Evolutionary conservation across 2,329 filamentous ascomycete species (phyloP).

Genomic region (Botrytis fragariae): DNA sequence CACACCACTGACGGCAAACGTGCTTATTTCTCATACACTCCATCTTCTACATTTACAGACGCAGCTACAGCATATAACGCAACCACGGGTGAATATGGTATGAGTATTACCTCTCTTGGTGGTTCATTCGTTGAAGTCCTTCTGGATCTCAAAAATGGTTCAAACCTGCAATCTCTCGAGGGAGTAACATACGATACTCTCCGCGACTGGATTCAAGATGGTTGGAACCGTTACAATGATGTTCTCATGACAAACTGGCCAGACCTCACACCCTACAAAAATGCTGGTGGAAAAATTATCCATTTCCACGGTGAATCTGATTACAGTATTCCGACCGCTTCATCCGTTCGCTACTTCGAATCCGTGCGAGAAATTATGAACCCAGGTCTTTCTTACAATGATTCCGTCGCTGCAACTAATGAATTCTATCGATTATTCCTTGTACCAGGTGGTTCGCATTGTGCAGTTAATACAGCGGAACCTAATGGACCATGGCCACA

Average conservation of each 20-base stretch:
- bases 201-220: conserved; percentile 55
- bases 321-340: conserved; percentile 50
- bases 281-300: conserved; percentile 53
- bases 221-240: conserved; percentile 48
- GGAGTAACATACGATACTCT: conserved; percentile 56
- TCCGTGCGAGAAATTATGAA: conserved; percentile 52
- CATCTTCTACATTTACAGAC: conserved; percentile 24
- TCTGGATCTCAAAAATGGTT: conserved; percentile 42
- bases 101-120: conserved; percentile 39
- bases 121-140: conserved; percentile 43
- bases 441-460: conserved; percentile 53
- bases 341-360: conserved; percentile 55
- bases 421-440: conserved; percentile 57
- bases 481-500: conserved; percentile 40
- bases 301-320: conserved; percentile 60
- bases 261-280: conserved; percentile 51
- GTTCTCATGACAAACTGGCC: conserved; percentile 53
- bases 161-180: conserved; percentile 45
- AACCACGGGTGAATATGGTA: conserved; percentile 32
- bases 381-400: conserved; percentile 41
- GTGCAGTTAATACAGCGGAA: conserved; percentile 46
- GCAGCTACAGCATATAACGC: conserved; percentile 5
- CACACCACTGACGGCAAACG: conserved; percentile 39
- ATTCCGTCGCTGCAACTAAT: conserved; percentile 43
- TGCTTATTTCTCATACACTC: conserved; percentile 42